Percentiles rank a stretch among this genome's conserved stretches.
Conservation (phyloP, 306 rosid species). For the Trifolium fragiferum region DNA sequence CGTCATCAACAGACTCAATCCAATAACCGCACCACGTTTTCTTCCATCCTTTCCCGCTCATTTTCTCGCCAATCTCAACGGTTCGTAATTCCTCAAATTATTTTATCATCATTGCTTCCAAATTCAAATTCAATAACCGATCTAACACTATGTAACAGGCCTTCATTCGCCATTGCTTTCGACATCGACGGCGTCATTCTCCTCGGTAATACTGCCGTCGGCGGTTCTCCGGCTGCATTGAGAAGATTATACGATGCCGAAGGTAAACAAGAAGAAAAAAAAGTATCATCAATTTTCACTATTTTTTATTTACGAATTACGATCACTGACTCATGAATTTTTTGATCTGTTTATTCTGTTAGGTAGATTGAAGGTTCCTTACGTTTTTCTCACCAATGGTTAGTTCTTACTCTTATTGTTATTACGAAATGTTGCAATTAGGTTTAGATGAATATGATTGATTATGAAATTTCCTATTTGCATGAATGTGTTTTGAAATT, state of each 20-base stretch:
- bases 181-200: conserved; percentile 95
- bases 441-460: neutral
- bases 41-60: conserved; percentile 45
- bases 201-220: conserved; percentile 75
- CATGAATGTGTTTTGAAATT: neutral
- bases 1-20: conserved; percentile 38
- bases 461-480: conserved; percentile 23
- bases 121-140: neutral
- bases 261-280: conserved; percentile 44
- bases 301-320: conserved; percentile 1
- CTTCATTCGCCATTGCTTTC: conserved; percentile 79
- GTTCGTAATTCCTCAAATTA: conserved; percentile 49
- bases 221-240: conserved; percentile 78
- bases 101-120: neutral
- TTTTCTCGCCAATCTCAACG: conserved; percentile 59
- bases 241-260: conserved; percentile 58
- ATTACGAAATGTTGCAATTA: neutral
- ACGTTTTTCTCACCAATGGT: conserved; percentile 88
- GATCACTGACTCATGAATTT: neutral
- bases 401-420: conserved; percentile 33
- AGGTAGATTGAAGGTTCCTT: conserved; percentile 73
- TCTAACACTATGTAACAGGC: conserved; percentile 45
- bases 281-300: neutral
- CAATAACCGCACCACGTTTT: conserved; percentile 34
- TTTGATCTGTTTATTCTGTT: conserved; percentile 39